Conservation (phyloP, 495 filamentous ascomycete species). For the Penicillium roqueforti region DNA sequence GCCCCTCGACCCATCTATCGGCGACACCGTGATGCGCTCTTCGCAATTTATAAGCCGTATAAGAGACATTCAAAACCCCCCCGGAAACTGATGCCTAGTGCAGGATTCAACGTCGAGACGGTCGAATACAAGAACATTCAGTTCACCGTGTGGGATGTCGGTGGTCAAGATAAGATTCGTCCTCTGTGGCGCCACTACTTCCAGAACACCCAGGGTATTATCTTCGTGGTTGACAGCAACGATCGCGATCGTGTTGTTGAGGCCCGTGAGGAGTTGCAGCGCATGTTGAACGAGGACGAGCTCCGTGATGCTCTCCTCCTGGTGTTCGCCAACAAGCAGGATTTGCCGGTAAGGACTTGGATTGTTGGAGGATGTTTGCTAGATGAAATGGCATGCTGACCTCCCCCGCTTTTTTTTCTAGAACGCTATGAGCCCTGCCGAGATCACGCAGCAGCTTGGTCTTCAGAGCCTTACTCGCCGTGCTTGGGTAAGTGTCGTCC, state of each 20-base stretch:
- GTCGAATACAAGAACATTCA: conserved; percentile 99
- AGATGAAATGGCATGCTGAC: conserved; percentile 9
- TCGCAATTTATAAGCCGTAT: neutral
- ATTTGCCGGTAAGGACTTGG: conserved; percentile 79
- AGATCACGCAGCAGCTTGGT: conserved; percentile 99
- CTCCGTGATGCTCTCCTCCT: conserved; percentile 93
- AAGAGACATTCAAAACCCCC: neutral
- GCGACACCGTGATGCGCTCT: conserved; percentile 12
- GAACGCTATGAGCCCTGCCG: conserved; percentile 99
- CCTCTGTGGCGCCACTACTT: conserved; percentile 99
- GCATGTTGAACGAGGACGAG: conserved; percentile 99
- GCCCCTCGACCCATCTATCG: conserved; percentile 1
- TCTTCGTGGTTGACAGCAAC: conserved; percentile 99
- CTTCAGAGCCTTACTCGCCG: conserved; percentile 97
- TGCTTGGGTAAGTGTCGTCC: conserved; percentile 76
- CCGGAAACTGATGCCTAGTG: conserved; percentile 4
- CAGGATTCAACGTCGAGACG: conserved; percentile 99
- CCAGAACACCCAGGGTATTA: conserved; percentile 99
- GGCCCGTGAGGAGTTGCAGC: conserved; percentile 98
- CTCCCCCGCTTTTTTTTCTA: conserved; percentile 33
- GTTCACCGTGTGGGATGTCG: conserved; percentile 99
- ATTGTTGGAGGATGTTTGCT: neutral
- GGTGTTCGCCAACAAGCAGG: conserved; percentile 99
- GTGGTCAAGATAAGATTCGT: conserved; percentile 99
- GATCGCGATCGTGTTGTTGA: conserved; percentile 99